Conservation (phyloP, 306 rosid species). For the Sophora flavescens region DNA sequence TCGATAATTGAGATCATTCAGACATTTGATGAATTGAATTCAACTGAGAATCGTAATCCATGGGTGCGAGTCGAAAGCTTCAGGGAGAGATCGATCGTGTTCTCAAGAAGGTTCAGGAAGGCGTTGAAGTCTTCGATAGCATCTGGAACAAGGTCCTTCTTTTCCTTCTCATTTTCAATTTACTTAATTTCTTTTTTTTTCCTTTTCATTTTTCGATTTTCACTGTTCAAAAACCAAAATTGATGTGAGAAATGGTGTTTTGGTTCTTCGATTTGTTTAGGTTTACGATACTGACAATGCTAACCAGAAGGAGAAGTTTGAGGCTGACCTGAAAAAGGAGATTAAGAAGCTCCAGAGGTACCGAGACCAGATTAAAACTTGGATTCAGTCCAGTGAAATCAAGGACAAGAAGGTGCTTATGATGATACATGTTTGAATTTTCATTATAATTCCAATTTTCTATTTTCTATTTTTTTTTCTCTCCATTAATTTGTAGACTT, state of each 20-base stretch:
- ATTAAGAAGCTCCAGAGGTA: constrained; percentile 97
- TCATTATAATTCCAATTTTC: neutral
- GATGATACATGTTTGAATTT: neutral
- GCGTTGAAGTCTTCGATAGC: constrained; percentile 94
- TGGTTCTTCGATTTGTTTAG: constrained; percentile 46
- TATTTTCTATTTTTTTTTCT: neutral
- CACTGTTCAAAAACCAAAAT: constrained; percentile 10
- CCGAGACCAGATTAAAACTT: constrained; percentile 93
- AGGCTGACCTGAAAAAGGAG: constrained; percentile 98
- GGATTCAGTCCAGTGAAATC: constrained; percentile 99
- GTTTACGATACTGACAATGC: constrained; percentile 97
- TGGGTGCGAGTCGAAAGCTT: constrained; percentile 99
- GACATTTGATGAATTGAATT: constrained; percentile 11
- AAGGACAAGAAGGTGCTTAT: constrained; percentile 87
- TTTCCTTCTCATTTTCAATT: neutral
- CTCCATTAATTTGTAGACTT: neutral
- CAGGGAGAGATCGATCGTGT: constrained; percentile 99
- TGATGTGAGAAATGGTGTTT: constrained; percentile 1
- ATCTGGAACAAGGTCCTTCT: constrained; percentile 91
- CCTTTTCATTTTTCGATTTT: neutral
- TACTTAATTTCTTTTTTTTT: neutral
- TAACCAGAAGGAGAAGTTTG: constrained; percentile 98
- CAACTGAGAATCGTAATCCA: constrained; percentile 39
- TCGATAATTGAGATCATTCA: neutral
- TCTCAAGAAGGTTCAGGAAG: constrained; percentile 98